phyloP scores from a whole-genome alignment of 768 basidiomycete species.

The Psilocybe subaeruginosa region DNA sequence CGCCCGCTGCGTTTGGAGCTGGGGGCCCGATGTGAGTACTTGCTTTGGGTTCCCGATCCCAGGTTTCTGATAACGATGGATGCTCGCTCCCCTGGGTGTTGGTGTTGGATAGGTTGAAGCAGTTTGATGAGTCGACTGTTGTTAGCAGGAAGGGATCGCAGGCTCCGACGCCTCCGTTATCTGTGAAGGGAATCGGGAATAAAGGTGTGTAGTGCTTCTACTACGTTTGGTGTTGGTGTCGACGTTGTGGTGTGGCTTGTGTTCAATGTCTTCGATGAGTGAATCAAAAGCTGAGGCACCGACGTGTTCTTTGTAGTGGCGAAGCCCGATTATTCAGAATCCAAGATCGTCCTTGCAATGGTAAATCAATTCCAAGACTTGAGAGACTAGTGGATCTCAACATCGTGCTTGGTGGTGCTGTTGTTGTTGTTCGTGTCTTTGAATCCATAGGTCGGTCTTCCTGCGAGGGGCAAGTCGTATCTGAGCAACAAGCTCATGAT shows the following conservation, averaged over 20 bases:
- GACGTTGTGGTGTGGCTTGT: neutral
- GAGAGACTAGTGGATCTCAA: neutral
- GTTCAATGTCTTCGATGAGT: constrained; percentile 1
- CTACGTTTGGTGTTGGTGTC: neutral
- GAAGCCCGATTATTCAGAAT: constrained; percentile 98
- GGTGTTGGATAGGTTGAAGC: constrained; percentile 61
- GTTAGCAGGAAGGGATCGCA: constrained; percentile 73
- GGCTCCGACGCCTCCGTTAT: constrained; percentile 76
- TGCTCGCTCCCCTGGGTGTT: no score
- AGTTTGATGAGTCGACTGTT: constrained; percentile 76
- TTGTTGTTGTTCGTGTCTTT: neutral
- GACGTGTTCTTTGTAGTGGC: constrained; percentile 58
- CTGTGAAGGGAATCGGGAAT: constrained; percentile 87
- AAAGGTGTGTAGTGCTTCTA: constrained; percentile 58
- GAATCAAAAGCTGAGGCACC: neutral
- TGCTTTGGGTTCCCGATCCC: neutral
- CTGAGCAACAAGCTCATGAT: constrained; percentile 97
- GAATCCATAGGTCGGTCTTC: constrained; percentile 79
- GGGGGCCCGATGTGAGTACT: constrained; percentile 70
- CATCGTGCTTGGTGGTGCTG: neutral
- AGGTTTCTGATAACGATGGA: neutral
- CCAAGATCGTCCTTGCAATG: constrained; percentile 98
- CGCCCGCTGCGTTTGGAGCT: constrained; percentile 69
- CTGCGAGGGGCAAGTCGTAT: constrained; percentile 98
- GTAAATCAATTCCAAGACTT: constrained; percentile 37